Base-by-base conservation (phyloP, 805 yeast genomes). In the Ogataea paraovalis region DNA sequence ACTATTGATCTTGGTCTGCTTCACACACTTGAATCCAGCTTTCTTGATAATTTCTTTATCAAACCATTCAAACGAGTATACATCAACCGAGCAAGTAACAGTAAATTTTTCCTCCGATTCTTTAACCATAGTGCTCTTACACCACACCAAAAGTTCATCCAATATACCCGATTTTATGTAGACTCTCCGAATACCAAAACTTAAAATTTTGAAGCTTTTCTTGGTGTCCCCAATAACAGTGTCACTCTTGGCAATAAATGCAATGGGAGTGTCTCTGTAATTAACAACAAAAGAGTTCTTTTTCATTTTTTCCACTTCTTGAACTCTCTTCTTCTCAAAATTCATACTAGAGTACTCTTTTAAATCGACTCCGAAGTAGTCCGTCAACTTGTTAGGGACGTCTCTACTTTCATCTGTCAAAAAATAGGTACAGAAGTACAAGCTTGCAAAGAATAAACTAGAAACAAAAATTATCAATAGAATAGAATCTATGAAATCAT, bases 241-340 rank as follows among this genome's bases (percentile, higher is more conserved):
- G 39, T 71, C 72, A 40, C 76, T 68, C 10, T 70, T 49, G 0
- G 83, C 73, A 27, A 76, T 69, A 33, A 82, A 69, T 0, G 90
- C 89, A 59, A 87, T 81, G 16, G 94, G 91, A 0, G 82, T 70
- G n/a, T 77, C 78, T 59, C 91, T 77, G 67, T 85, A 86, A 16
- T 77, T 61, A 23, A 85, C 72, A 36, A 83, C 58, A 43, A 75
- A 77, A 1, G 88, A 71, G 54, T 82, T 77, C 14, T 72, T 55
- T 55, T 69, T 54, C 65, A 72, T 48, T 49, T 61, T 39, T 44
- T 51, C 47, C n/a, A 53, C 34, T 7, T 22, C 38, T 8, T 21
- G 43, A 23, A 45, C 42, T 45, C 44, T 44, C 21, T 46, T 48
- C 16, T 45, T 39, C 23, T 48, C 50, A 3, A 48, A 47, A 13